Evolutionary conservation across 176 grass and related monocot genomes (phyloP), one percentile per base, ranked within the genome.

Genomic region (Zizania latifolia): DNA sequence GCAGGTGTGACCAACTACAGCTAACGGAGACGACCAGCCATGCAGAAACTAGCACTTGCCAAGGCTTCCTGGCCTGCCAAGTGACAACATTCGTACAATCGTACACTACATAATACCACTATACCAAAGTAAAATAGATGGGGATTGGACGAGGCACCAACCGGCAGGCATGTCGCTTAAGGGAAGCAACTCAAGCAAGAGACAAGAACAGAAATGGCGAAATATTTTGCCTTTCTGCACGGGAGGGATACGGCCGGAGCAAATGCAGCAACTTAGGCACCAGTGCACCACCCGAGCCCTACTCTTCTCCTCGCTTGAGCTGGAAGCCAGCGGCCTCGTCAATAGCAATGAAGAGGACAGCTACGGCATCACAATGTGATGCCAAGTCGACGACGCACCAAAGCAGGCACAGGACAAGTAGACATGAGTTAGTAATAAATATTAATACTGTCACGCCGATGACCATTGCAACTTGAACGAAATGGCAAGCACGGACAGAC

Each of bases 161-260:
- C 14, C 55, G n/a, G 43, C 40, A 85, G 30, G 36, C 38, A 81
- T 70, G 66, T 11, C 41, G 9, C 77, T 1, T 16, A 69, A 72
- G 46, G 28, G 37, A 75, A 58, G 80, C n/a, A n/a, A n/a, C n/a
- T n/a, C n/a, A n/a, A n/a, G n/a, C 51, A 60, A 68, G 21, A 81
- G 54, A 1, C 24, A 19, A 67, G 10, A 32, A 26, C 30, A 33
- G 35, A 19, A 34, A 76, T 13, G 28, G 21, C 41, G 40, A 5
- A 16, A 1, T 13, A 15, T 29, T 43, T 63, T 39, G 69, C 69
- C 60, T 22, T 38, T 39, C 35, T 22, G 29, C 58, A 45, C 31
- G 4, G 4, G 35, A 30, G 33, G 22, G 51, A 37, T 68, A 36
- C 29, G 24, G 6, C 16, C 38, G 16, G 12, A n/a, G 38, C 53